Percentiles rank a stretch among this genome's conserved stretches.
These are phyloP conservation scores for Dissoconium aciculare DNA, from an alignment of 2,329 filamentous ascomycete species.

Conservation along the genomic window DNA sequence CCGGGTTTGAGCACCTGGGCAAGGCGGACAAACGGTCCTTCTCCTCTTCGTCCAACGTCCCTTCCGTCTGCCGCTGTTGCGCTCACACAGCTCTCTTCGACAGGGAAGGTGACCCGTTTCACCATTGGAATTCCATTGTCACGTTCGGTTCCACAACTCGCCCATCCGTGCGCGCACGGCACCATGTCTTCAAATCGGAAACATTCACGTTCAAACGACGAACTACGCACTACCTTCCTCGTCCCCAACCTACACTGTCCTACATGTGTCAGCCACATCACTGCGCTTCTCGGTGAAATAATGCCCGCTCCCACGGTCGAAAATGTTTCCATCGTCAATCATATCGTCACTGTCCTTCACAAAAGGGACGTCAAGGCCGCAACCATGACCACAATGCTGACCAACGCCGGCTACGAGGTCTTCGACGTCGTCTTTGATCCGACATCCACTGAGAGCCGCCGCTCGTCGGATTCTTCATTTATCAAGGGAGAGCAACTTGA, in stretches of 20 bases:
- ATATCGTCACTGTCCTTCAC: slow-evolving; percentile 44
- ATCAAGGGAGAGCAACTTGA: slow-evolving; percentile 6
- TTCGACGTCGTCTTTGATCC: slow-evolving; percentile 6
- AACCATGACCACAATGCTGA: slow-evolving; percentile 27
- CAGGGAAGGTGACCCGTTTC: too few species aligned
- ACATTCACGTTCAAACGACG: not conserved
- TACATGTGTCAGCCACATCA: slow-evolving; percentile 55
- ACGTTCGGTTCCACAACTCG: too few species aligned
- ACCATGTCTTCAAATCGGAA: not conserved
- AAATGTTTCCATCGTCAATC: slow-evolving; percentile 56
- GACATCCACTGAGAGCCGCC: slow-evolving; percentile 1
- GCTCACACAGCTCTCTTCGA: too few species aligned
- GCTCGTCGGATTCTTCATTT: not conserved
- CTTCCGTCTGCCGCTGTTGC: too few species aligned
- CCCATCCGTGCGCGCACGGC: not conserved
- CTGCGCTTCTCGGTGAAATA: slow-evolving; percentile 31
- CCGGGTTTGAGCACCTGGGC: too few species aligned
- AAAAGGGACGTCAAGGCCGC: not conserved
- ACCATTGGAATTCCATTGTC: too few species aligned
- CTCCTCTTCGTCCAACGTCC: too few species aligned
- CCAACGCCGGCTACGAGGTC: slow-evolving; percentile 23
- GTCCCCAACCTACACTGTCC: slow-evolving; percentile 65
- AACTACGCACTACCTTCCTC: slow-evolving; percentile 42
- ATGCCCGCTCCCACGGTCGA: slow-evolving; percentile 40
- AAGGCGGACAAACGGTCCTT: too few species aligned